A percentile compares a stretch with the other conserved stretches of the same genome.
Conservation (phyloP, 2,329 filamentous ascomycete genomes). For the Aspergillus fumigatiaffinis region DNA sequence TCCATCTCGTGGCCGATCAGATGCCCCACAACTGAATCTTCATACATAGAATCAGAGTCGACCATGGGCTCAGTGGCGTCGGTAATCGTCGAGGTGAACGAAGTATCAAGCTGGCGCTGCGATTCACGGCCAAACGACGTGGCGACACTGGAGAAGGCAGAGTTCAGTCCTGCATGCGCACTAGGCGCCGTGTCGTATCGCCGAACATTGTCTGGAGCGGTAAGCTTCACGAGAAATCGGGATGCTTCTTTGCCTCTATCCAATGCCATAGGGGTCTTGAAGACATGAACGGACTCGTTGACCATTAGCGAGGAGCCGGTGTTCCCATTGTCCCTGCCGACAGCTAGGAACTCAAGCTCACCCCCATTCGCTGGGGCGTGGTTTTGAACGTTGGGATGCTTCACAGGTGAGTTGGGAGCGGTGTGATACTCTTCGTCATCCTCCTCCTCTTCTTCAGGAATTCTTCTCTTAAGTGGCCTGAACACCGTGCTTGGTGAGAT, state of each 20-base stretch:
- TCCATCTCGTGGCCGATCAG: conserved; percentile 17
- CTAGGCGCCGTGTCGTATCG: conserved; percentile 16
- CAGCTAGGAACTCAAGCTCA: background rate
- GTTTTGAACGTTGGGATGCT: conserved; percentile 2
- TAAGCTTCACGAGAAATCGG: conserved; percentile 18
- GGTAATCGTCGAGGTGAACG: conserved; percentile 24
- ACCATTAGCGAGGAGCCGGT: background rate
- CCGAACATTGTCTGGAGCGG: conserved; percentile 11
- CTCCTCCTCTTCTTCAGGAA: conserved; percentile 20
- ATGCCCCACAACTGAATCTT: conserved; percentile 23
- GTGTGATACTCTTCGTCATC: conserved; percentile 28
- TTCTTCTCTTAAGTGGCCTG: conserved; percentile 11
- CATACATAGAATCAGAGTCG: conserved; percentile 23
- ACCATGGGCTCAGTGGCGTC: conserved; percentile 24
- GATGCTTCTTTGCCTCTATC: conserved; percentile 2
- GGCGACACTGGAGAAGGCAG: conserved; percentile 23
- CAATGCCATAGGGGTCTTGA: conserved; percentile 2
- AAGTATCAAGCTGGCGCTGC: conserved; percentile 12
- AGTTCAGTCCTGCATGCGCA: conserved; percentile 4
- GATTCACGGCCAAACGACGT: conserved; percentile 11
- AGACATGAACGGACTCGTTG: background rate
- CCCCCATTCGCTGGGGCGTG: background rate
- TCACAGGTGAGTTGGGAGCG: conserved; percentile 27
- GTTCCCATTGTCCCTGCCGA: background rate
- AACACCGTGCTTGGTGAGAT: conserved; percentile 4